phyloP scores from a whole-genome alignment of 768 basidiomycete genomes.

The Galerina sulciceps region DNA sequence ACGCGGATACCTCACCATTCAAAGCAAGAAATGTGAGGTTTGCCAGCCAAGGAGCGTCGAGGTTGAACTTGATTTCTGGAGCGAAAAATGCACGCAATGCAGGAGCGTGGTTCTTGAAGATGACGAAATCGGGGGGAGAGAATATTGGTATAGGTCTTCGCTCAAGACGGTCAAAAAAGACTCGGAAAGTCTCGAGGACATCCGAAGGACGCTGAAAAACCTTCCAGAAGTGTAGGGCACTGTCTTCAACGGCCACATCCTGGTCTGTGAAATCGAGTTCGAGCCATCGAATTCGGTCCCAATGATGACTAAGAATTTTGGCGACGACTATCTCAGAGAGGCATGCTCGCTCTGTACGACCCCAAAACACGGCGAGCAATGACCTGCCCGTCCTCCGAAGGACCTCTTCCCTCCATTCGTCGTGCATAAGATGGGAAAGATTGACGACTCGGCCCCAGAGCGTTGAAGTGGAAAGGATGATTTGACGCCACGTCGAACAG shows the following conservation, averaged over 20 bases:
- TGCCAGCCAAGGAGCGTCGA: not conserved
- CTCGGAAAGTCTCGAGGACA: not conserved
- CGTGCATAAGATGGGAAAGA: no score
- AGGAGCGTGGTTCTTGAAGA: not conserved
- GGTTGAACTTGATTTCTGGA: not conserved
- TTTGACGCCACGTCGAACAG: not conserved
- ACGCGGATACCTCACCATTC: not conserved
- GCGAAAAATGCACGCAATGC: not conserved
- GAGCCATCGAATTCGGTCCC: not conserved
- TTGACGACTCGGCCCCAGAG: no score
- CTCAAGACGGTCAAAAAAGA: not conserved
- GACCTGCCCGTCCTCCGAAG: not conserved
- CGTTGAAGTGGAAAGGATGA: not conserved
- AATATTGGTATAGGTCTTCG: not conserved
- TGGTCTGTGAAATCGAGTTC: not conserved
- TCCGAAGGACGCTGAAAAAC: not conserved
- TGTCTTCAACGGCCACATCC: no score
- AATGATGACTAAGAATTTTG: not conserved
- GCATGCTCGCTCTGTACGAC: not conserved
- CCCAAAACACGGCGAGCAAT: not conserved
- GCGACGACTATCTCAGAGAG: not conserved
- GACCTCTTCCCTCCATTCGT: no score
- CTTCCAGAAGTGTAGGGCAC: not conserved
- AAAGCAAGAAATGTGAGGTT: not conserved
- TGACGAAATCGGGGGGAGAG: not conserved